Conservation (phyloP, 208 protist species). For the Hexamita inflata region DNA sequence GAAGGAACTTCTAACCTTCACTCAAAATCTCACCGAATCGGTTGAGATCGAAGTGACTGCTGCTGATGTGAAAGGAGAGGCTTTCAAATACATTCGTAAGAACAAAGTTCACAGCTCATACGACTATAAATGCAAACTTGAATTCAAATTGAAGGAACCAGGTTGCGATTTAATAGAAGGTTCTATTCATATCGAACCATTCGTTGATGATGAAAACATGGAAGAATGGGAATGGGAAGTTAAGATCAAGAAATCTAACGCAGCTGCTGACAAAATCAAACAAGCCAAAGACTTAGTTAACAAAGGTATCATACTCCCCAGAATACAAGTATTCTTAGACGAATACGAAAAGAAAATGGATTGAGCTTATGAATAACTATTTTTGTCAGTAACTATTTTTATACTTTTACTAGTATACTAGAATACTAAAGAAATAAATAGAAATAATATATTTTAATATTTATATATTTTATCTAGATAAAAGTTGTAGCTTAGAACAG, state of each 20-base stretch:
- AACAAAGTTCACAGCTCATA: neutral
- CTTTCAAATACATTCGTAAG: conserved; percentile 26
- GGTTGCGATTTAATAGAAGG: neutral
- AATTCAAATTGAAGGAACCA: neutral
- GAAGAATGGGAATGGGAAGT: neutral
- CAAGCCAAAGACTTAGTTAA: too few relatives aligned
- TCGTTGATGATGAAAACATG: neutral
- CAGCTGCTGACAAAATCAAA: too few relatives aligned
- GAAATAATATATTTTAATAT: too few relatives aligned
- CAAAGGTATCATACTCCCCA: too few relatives aligned
- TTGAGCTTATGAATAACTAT: too few relatives aligned
- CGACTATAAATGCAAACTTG: conserved; percentile 8
- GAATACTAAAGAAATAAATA: too few relatives aligned
- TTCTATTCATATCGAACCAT: neutral
- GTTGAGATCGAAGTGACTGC: neutral
- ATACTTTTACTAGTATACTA: too few relatives aligned
- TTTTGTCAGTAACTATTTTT: too few relatives aligned
- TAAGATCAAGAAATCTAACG: neutral
- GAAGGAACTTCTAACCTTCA: neutral
- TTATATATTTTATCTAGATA: too few relatives aligned
- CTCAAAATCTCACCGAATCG: neutral
- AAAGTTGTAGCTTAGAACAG: too few relatives aligned
- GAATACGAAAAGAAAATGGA: too few relatives aligned
- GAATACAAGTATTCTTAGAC: too few relatives aligned
- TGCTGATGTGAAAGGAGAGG: neutral